Evolutionary conservation across 495 filamentous ascomycete genomes (phyloP).

Genomic region (Jackrogersella minutella): DNA sequence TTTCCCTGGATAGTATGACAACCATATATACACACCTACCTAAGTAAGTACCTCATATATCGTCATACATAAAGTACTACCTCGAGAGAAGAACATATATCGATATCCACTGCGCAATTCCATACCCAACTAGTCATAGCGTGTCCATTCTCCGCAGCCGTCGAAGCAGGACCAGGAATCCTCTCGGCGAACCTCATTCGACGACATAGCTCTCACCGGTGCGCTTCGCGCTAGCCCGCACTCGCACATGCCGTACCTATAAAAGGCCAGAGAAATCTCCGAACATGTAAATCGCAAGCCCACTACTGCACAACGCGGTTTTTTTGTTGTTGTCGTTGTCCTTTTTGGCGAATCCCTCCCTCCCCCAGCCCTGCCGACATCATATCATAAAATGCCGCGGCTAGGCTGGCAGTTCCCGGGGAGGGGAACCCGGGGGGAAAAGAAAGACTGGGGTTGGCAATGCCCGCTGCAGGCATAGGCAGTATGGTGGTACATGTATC

Average conservation of each 20-base stretch:
- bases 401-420: slow-evolving; percentile 13
- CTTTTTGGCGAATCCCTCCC: neutral
- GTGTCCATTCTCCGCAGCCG: neutral
- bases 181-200: neutral
- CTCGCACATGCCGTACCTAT: neutral
- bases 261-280: slow-evolving; percentile 24
- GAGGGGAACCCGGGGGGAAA: slow-evolving; percentile 12
- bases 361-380: slow-evolving; percentile 7
- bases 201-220: neutral
- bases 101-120: no score
- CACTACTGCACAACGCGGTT: slow-evolving; percentile 7
- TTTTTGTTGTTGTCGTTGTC: no score
- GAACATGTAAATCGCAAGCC: neutral
- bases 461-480: neutral
- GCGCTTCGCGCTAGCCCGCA: neutral
- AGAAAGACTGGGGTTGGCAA: neutral
- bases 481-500: neutral
- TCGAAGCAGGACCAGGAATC: neutral
- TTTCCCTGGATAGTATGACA: no score
- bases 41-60: neutral
- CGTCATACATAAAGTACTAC: neutral
- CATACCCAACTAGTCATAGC: neutral
- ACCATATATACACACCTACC: no score
- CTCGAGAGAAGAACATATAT: neutral
- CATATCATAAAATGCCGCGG: slow-evolving; percentile 25